Base-by-base conservation (phyloP, 2,329 filamentous ascomycete species). In the Trichophyton benhamiae region DNA sequence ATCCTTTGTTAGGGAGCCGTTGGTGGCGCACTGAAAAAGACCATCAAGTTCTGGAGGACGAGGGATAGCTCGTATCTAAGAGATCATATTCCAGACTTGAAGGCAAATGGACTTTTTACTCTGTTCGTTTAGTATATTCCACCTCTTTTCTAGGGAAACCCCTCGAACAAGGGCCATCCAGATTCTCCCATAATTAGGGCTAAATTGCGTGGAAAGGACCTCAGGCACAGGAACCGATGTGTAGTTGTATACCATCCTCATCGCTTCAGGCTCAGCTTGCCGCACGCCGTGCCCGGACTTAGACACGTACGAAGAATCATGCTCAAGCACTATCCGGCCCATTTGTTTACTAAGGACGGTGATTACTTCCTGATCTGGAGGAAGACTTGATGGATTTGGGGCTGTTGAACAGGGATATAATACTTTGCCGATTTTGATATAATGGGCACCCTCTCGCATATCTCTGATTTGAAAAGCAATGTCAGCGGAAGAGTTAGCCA, bases 1-100 rank as follows among this genome's bases (percentile, higher is more conserved):
- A 38, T 67, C 65, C 6, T 30, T 55, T 33, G 68, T 65, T 55
- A 44, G 62, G 41, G 68, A 67, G 61, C 67, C 66, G 61, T 69
- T 65, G 8, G 67, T 67, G 20, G 62, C 52, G 59, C 67, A 68
- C 60, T 69, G 66, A 27, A 68, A 66, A 48, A 66, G 38, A 33
- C 30, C 49, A n/a, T 65, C 58, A 2, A 67, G 46, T 42, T 63
- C 60, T 49, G 59, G 30, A 61, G 64, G 65, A 15, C 41, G 63
- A 53, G 64, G 63, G 48, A 69, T 65, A 7, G 58, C 44, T 60
- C 57, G 63, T 7, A 66, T 57, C 36, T 68, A 61, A n/a, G 64
- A 64, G 20, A 71, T 63, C 0, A 66, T 17, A 49, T 64, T 44
- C 67, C 65, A 70, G 20, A 61, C 60, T 61, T 67, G 63, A 57